Evolutionary conservation across 2,329 filamentous ascomycete genomes (phyloP), one percentile per base, ranked within the genome.

Genomic region (Alternaria panax): DNA sequence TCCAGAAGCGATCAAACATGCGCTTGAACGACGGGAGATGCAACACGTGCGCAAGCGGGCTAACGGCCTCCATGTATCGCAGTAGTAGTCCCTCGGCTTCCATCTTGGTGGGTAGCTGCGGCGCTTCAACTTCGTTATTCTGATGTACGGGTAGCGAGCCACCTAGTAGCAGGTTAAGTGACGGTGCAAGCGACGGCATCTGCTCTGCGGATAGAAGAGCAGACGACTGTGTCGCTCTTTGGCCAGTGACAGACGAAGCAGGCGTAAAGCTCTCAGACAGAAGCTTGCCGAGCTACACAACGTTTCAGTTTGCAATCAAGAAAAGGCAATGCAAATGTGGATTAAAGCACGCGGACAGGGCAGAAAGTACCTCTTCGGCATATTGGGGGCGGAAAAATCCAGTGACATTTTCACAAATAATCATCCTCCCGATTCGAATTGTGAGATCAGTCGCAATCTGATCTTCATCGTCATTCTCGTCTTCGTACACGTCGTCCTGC

Each of bases 321-420:
- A 24, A 42, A 54, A 51, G 52, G 28, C 50, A 54, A 42, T 22
- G 47, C n/a, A 32, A 55, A 46, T 16, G 43, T 61, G 40, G 52
- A 50, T 43, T 52, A 45, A 51, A 59, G 36, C 43, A 62, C 51
- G 59, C 34, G 43, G 54, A 62, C 28, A 66, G 64, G 63, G 65
- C 54, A 48, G 52, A 69, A 54, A 68, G 57, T 76, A 78, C 75
- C 73, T 78, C 75, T 75, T 78, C 75, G 54, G 75, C 75, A 64
- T 78, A 78, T 58, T 78, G 75, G 55, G 75, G 75, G 36, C 75
- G 74, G 51, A 77, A 77, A 53, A 77, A 76, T 38, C 75, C 75
- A 60, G 74, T 76, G 40, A 77, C 72, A 27, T 77, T 78, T 45
- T 78, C 75, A 59, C 74, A 77, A n/a, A 78, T 76, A 34, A 78